phyloP scores from a whole-genome alignment of 2,329 filamentous ascomycete species.

The Pseudogymnoascus sp. region DNA sequence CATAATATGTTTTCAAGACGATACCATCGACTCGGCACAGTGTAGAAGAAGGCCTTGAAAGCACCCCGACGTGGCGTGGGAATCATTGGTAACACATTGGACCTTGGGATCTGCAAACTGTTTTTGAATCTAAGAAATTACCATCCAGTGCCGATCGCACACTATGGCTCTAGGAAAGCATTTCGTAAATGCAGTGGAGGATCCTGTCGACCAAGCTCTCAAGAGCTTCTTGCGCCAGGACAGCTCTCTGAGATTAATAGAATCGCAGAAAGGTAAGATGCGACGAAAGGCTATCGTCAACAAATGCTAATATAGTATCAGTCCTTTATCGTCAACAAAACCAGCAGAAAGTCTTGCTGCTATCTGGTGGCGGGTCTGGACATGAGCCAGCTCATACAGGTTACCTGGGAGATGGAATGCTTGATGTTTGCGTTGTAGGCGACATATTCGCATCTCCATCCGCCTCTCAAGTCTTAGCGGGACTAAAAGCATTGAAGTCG shows the following conservation, averaged over 20 bases:
- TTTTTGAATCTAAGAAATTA: neutral
- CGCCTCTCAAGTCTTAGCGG: constrained; percentile 30
- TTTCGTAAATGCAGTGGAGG: neutral
- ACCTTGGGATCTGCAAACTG: neutral
- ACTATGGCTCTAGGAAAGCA: neutral
- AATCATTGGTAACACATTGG: neutral
- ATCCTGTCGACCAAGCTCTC: neutral
- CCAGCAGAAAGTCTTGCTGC: neutral
- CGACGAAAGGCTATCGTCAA: neutral
- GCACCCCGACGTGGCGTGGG: neutral
- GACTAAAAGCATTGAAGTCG: constrained; percentile 28
- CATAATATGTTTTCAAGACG: neutral
- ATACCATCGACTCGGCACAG: neutral
- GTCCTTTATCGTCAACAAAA: neutral
- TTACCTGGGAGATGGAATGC: constrained; percentile 30
- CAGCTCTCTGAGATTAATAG: neutral
- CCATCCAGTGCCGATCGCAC: neutral
- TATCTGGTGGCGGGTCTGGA: constrained; percentile 23
- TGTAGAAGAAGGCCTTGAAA: neutral
- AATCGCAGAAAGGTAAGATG: neutral
- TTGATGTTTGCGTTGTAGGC: constrained; percentile 29
- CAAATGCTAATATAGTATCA: neutral
- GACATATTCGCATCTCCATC: constrained; percentile 31
- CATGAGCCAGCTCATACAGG: constrained; percentile 33
- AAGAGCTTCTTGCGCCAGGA: neutral